Evolutionary conservation across 2,329 filamentous ascomycete genomes (phyloP), one percentile per base, ranked within the genome.

Genomic region (Eurotiales sp.): DNA sequence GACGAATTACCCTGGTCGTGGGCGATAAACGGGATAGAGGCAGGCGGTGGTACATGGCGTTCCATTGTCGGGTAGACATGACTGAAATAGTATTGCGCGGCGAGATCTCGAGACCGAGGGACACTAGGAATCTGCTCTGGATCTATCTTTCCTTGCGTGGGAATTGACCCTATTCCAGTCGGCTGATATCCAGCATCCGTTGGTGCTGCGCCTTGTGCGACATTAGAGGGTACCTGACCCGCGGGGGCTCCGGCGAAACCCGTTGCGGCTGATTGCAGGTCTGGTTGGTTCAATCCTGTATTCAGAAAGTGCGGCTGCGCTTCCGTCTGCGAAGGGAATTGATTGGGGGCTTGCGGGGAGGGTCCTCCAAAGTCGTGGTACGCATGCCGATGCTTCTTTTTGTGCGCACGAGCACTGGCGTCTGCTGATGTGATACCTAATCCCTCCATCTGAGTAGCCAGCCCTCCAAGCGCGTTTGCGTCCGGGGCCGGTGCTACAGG

Each of bases 41-140:
- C 88, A 2, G 93, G 90, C 42, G 93, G 93, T 10, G 93, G 91
- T 2, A 96, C 79, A 65, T 96, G 90, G 53, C 88, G 88, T 72
- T 97, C 92, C 74, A 97, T 95, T 3, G 93, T 99, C 15, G 92
- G 90, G 68, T 96, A 97, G 46, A 95, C 79, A 68, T 96, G 88
- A 59, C 80, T 84, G 60, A 95, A 81, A 67, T 92, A 99, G 73
- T 91, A 87, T 58, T 87, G 85, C 58, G 93, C 88, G 7, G 88
- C 80, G 7, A 82, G 72, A 69, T 99, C 93, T 73, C 93, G 84
- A 60, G 90, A 88, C 59, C 85, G 73, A 11, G 93, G 91, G 46
- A 99, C 82, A 65, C 91, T 96, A 37, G 93, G 93, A 61, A 96
- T 88, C 62, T 96, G 89, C 64, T 97, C 90, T 15, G 90, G 85